Conservation (phyloP, 2,329 filamentous ascomycete genomes). For the Alternaria metachromatica region DNA sequence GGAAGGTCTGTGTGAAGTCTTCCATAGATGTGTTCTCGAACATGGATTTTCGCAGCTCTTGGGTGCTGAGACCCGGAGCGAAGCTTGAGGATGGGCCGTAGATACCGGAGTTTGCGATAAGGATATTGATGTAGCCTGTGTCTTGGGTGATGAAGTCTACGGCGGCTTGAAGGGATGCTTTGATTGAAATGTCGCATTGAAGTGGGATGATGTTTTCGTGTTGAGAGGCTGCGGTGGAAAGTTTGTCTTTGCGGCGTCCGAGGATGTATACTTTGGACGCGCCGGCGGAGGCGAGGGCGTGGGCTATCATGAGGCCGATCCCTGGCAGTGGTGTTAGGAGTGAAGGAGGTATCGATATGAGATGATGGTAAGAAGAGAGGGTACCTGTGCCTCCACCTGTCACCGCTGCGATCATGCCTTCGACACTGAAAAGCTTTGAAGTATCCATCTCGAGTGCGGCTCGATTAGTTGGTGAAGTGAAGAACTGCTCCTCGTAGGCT, state of each 20-base stretch:
- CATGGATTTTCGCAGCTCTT: neutral
- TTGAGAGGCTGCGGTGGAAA: neutral
- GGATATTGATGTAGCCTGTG: neutral
- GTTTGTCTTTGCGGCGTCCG: neutral
- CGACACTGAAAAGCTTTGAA: neutral
- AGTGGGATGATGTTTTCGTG: neutral
- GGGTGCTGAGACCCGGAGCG: neutral
- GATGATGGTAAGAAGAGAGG: neutral
- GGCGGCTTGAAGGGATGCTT: neutral
- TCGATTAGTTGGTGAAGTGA: neutral
- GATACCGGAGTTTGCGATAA: neutral
- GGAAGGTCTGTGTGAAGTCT: constrained; percentile 34
- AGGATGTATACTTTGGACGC: neutral
- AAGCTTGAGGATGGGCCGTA: neutral
- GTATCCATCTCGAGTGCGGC: neutral
- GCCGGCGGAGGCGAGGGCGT: neutral
- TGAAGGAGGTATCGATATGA: neutral
- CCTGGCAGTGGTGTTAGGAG: neutral
- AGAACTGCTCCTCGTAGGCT: neutral
- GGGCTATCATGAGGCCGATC: neutral
- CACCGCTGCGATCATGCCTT: neutral
- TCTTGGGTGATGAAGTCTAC: neutral
- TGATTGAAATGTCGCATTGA: neutral
- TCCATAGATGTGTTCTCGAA: constrained; percentile 2
- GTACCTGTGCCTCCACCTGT: neutral